Percentiles rank a stretch among this genome's conserved stretches.
Evolutionary conservation across 495 filamentous ascomycete species (phyloP).

Genomic region (Filosporella fistucella): DNA sequence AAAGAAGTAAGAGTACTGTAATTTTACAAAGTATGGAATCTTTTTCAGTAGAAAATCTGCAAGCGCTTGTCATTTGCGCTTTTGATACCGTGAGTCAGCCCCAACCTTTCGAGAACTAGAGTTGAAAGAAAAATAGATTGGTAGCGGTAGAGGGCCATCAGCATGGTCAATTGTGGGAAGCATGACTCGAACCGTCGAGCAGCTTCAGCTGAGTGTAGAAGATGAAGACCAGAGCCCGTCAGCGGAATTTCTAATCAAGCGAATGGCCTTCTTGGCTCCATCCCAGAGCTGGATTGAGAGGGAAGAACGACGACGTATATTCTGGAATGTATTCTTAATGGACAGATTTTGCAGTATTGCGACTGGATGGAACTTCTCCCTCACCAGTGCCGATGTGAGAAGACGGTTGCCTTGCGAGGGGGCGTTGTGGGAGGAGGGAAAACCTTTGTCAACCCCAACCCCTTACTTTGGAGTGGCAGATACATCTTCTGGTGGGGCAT

Average conservation of each 20-base stretch:
- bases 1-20: conserved; percentile 22
- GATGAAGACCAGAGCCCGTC: conserved; percentile 10
- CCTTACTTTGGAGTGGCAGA: conserved; percentile 34
- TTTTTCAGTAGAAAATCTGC: conserved; percentile 31
- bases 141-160: conserved; percentile 23
- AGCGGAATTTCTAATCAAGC: conserved; percentile 23
- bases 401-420: conserved; percentile 36
- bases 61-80: conserved; percentile 31
- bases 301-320: conserved; percentile 85
- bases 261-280: conserved; percentile 51
- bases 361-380: conserved; percentile 71
- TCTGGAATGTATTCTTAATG: conserved; percentile 85
- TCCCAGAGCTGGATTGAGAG: conserved; percentile 85
- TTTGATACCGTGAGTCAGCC: conserved; percentile 28
- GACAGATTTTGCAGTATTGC: conserved; percentile 94
- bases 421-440: conserved; percentile 28
- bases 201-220: conserved; percentile 33
- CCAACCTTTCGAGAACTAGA: neutral
- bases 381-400: conserved; percentile 34
- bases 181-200: conserved; percentile 33
- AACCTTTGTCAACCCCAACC: conserved; percentile 23
- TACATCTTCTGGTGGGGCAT: conserved; percentile 7
- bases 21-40: conserved; percentile 30
- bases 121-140: conserved; percentile 25
- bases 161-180: conserved; percentile 33